Evolutionary conservation across 1,284 basidiomycete genomes (phyloP).

Genomic region (Pseudomicrostroma phylloplanum): DNA sequence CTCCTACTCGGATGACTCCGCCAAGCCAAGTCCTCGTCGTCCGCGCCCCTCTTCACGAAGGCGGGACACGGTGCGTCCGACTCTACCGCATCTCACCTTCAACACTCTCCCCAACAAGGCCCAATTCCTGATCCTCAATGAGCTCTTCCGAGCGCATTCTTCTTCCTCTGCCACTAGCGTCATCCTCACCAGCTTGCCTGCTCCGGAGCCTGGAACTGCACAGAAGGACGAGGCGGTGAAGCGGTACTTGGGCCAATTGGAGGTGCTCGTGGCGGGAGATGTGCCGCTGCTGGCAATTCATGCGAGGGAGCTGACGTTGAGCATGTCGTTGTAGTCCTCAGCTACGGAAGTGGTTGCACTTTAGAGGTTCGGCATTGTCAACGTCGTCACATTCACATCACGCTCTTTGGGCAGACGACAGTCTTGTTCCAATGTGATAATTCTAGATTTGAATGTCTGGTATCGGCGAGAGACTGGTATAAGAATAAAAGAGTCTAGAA

Average conservation of each 20-base stretch:
- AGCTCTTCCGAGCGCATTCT: slow-evolving; percentile 45
- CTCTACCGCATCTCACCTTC: slow-evolving; percentile 35
- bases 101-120: slow-evolving; percentile 48
- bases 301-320: slow-evolving; percentile 42
- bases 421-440: too few relatives aligned
- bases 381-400: too few relatives aligned
- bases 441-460: too few relatives aligned
- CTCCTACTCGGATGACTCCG: neutral
- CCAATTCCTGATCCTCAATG: slow-evolving; percentile 48
- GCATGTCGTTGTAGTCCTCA: neutral
- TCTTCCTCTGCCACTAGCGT: slow-evolving; percentile 32
- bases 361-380: neutral
- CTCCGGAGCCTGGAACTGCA: slow-evolving; percentile 45
- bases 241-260: slow-evolving; percentile 42
- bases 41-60: neutral
- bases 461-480: too few relatives aligned
- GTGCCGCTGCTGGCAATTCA: slow-evolving; percentile 47
- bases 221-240: slow-evolving; percentile 26
- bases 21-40: neutral
- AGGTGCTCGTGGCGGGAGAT: slow-evolving; percentile 41
- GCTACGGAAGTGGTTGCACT: too few relatives aligned
- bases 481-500: too few relatives aligned
- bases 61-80: slow-evolving; percentile 19
- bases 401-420: neutral
- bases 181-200: slow-evolving; percentile 45